phyloP scores from a whole-genome alignment of 306 rosid species.

The Myrica gale region DNA sequence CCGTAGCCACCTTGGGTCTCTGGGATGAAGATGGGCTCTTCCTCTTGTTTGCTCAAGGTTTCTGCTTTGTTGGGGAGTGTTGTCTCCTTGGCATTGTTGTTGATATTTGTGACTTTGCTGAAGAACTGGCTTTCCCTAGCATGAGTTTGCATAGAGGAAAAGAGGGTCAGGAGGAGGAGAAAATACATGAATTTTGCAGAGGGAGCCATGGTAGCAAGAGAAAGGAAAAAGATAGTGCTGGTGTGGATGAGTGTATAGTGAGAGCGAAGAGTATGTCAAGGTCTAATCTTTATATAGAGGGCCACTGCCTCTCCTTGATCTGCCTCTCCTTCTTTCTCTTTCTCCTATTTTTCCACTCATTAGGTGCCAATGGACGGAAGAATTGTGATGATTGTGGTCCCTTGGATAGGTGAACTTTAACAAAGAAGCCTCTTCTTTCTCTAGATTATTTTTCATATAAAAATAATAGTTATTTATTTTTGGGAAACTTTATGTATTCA shows the following conservation, averaged over 20 bases:
- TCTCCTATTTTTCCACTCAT: constrained; percentile 30
- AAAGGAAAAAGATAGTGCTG: constrained; percentile 3
- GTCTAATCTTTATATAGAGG: constrained; percentile 43
- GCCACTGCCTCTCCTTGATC: background rate
- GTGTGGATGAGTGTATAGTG: constrained; percentile 1
- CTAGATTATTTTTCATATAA: background rate
- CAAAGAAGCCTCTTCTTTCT: constrained; percentile 10
- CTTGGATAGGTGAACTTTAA: constrained; percentile 27
- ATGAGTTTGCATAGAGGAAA: constrained; percentile 42
- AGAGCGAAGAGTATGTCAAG: constrained; percentile 3
- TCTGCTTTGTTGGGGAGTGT: constrained; percentile 35
- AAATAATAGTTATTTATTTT: background rate
- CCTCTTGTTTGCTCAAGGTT: constrained; percentile 37
- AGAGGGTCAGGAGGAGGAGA: constrained; percentile 47
- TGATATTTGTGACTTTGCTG: constrained; percentile 62
- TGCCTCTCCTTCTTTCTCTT: background rate
- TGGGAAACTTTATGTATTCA: background rate
- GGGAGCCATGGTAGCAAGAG: constrained; percentile 49
- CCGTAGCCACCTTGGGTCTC: constrained; percentile 71
- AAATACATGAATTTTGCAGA: constrained; percentile 29
- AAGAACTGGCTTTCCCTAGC: constrained; percentile 83
- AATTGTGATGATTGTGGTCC: constrained; percentile 59
- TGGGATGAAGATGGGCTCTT: constrained; percentile 60
- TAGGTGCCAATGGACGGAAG: constrained; percentile 50
- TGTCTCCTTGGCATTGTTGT: constrained; percentile 41